Conservation (phyloP, 768 basidiomycete species). For the Mrakia frigida region DNA sequence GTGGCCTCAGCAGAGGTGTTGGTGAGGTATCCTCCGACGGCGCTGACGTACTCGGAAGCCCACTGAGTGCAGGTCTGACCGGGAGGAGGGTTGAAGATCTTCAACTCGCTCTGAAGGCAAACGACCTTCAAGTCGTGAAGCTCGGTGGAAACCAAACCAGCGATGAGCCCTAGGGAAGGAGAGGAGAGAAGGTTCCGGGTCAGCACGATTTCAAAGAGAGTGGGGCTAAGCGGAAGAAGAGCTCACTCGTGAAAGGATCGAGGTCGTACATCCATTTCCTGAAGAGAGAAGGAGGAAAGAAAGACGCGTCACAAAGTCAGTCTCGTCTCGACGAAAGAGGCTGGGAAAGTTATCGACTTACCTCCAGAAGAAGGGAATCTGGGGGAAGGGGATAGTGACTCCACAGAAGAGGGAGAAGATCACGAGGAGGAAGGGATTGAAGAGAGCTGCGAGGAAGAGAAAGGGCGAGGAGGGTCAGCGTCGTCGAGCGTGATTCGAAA, state of each 20-base stretch:
- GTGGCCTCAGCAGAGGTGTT: conserved; percentile 58
- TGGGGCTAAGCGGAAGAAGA: not conserved
- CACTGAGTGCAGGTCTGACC: conserved; percentile 68
- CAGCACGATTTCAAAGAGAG: not conserved
- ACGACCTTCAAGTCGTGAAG: conserved; percentile 62
- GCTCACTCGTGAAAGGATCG: conserved; percentile 45
- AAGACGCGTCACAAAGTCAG: no score
- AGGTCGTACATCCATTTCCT: conserved; percentile 30
- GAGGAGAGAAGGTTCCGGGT: not conserved
- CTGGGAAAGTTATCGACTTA: conserved; percentile 50
- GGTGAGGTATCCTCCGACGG: conserved; percentile 63
- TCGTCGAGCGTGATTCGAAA: no score
- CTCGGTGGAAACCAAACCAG: conserved; percentile 71
- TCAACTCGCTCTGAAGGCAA: conserved; percentile 63
- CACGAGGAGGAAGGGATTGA: conserved; percentile 63
- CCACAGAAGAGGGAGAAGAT: conserved; percentile 70
- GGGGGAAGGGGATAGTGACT: conserved; percentile 59
- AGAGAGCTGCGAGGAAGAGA: not conserved
- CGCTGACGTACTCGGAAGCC: conserved; percentile 61
- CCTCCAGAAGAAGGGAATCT: conserved; percentile 61
- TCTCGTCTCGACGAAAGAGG: no score
- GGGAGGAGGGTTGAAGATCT: conserved; percentile 63
- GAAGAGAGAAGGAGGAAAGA: not conserved
- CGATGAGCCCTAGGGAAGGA: conserved; percentile 59
- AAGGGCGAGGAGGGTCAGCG: no score